Conservation (phyloP, 164 flowering plant genomes). For the Sextonia rubra region DNA sequence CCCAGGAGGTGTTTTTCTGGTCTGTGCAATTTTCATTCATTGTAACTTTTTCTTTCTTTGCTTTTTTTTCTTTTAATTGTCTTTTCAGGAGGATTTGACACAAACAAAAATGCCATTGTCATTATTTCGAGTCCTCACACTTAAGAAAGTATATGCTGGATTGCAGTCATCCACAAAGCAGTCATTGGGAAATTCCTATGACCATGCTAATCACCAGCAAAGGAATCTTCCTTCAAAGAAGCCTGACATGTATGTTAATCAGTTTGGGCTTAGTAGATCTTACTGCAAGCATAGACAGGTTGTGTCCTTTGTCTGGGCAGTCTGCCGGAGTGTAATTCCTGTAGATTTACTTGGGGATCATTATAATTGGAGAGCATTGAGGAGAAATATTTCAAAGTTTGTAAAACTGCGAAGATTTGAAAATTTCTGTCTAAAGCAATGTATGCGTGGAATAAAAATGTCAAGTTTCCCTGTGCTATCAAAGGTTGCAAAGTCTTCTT, state of each 20-base stretch:
- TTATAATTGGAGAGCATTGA: constrained; percentile 57
- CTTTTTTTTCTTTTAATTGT: neutral
- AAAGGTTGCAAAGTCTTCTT: constrained; percentile 18
- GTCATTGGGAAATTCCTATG: neutral
- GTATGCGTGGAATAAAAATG: constrained; percentile 55
- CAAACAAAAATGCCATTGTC: neutral
- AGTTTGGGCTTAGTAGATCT: constrained; percentile 21
- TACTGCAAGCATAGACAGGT: constrained; percentile 61
- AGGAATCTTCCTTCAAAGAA: constrained; percentile 4
- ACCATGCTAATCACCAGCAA: neutral
- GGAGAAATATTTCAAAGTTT: constrained; percentile 68
- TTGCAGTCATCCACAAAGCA: constrained; percentile 1
- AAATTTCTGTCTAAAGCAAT: constrained; percentile 63
- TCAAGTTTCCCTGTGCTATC: constrained; percentile 44
- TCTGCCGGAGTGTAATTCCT: constrained; percentile 77
- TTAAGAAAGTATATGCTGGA: constrained; percentile 1
- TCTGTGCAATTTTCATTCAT: too few species aligned
- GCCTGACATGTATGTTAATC: constrained; percentile 8
- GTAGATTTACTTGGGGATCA: constrained; percentile 57
- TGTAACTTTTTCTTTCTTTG: neutral
- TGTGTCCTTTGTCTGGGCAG: constrained; percentile 85
- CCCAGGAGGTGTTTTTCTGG: too few species aligned
- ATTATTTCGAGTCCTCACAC: constrained; percentile 3
- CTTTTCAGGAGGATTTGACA: constrained; percentile 17
- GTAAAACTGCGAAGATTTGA: constrained; percentile 65